A percentile compares a stretch with the other conserved stretches of the same genome.
phyloP scores from a whole-genome alignment of 2,329 filamentous ascomycete genomes.

The Cladosporium sp. region DNA sequence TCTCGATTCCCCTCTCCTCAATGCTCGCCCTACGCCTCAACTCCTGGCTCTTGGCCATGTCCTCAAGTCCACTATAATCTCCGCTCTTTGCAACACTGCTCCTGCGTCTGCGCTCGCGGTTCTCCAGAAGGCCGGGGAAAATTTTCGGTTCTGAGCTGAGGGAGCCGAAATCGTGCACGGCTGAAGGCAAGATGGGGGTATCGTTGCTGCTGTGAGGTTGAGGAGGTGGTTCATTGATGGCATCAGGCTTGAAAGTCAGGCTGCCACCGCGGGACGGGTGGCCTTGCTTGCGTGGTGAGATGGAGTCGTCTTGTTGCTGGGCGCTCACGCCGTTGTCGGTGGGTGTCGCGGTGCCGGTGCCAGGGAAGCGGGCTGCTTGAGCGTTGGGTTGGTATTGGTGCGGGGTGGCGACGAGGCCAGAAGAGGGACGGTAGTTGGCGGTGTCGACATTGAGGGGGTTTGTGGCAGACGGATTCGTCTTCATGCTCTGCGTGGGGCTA shows the following conservation, averaged over 20 bases:
- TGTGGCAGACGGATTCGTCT: constrained; percentile 37
- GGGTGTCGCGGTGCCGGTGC: constrained; percentile 17
- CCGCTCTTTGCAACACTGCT: constrained; percentile 7
- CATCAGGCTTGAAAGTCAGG: neutral
- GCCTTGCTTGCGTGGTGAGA: constrained; percentile 13
- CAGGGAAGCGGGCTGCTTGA: constrained; percentile 36
- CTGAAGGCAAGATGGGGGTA: constrained; percentile 34
- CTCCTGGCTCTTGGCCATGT: constrained; percentile 3
- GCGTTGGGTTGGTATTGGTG: constrained; percentile 25
- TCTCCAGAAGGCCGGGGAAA: constrained; percentile 65
- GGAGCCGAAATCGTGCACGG: constrained; percentile 37
- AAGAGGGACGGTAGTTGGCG: neutral
- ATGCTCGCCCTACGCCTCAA: constrained; percentile 9
- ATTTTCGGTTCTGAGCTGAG: constrained; percentile 59
- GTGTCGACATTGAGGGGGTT: constrained; percentile 25
- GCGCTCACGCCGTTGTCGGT: constrained; percentile 27
- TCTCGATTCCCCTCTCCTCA: constrained; percentile 11
- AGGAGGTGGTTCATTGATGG: constrained; percentile 3
- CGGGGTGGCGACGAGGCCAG: constrained; percentile 26
- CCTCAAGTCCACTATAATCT: neutral
- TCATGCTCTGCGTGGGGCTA: constrained; percentile 38
- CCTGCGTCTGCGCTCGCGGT: constrained; percentile 30
- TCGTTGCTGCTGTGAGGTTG: constrained; percentile 26
- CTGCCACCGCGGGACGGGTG: constrained; percentile 15
- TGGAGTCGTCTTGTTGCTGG: constrained; percentile 16